phyloP scores from a whole-genome alignment of 176 grass and related monocot genomes.

The Bolboschoenus planiculmis region DNA sequence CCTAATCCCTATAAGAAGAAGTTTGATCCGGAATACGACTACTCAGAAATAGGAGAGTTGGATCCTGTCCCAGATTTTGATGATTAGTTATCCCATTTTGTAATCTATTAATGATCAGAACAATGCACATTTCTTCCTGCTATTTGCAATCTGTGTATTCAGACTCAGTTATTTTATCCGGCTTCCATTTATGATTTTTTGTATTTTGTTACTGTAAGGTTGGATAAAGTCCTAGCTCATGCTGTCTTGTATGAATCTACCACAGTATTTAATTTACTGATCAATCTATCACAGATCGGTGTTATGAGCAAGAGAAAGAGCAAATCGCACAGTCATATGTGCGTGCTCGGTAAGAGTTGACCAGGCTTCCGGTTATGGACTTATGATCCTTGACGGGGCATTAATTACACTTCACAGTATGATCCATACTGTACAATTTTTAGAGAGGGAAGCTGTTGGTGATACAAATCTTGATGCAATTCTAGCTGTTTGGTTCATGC shows the following conservation, averaged over 20 bases:
- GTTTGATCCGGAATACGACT: not conserved
- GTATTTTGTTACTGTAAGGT: not conserved
- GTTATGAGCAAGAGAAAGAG: too few species aligned
- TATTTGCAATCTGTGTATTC: not conserved
- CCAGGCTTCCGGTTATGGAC: too few species aligned
- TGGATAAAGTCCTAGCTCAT: not conserved
- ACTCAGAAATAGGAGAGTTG: not conserved
- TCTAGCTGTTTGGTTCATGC: too few species aligned
- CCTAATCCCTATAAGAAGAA: constrained; percentile 20
- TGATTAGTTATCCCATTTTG: not conserved
- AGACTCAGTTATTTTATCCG: not conserved
- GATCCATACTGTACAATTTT: too few species aligned
- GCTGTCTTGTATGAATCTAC: not conserved
- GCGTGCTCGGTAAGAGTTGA: too few species aligned
- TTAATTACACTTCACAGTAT: too few species aligned
- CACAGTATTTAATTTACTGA: too few species aligned
- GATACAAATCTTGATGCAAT: too few species aligned
- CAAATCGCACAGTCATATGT: too few species aligned
- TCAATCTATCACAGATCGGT: too few species aligned
- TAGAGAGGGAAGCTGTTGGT: too few species aligned
- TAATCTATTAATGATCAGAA: not conserved
- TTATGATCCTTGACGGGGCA: too few species aligned
- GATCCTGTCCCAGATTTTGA: not conserved
- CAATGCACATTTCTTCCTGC: not conserved
- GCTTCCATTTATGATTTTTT: not conserved